Conservation (phyloP, 1,139 yeast species). For the Suhomyces bolitotheri region DNA sequence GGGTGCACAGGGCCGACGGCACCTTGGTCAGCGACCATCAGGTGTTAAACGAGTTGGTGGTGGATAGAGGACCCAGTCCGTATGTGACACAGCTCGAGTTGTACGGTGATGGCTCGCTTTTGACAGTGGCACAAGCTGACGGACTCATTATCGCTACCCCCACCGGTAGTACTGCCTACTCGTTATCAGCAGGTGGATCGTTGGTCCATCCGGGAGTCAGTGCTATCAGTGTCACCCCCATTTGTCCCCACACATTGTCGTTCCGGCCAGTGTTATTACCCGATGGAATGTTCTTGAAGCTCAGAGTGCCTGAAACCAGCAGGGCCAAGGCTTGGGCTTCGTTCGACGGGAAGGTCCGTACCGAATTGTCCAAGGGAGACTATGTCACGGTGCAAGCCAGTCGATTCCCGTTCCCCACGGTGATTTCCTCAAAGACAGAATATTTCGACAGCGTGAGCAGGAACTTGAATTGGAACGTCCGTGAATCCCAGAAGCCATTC, state of each 20-base stretch:
- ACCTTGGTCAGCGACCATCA: slow-evolving; percentile 69
- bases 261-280: slow-evolving; percentile 86
- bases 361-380: slow-evolving; percentile 70
- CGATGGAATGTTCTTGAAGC: slow-evolving; percentile 77
- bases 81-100: slow-evolving; percentile 80
- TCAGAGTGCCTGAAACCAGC: slow-evolving; percentile 67
- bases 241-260: slow-evolving; percentile 88
- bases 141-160: slow-evolving; percentile 89
- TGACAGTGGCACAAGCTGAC: slow-evolving; percentile 89
- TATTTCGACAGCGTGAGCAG: slow-evolving; percentile 82
- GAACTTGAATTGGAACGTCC: slow-evolving; percentile 81
- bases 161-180: slow-evolving; percentile 90
- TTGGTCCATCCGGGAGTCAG: slow-evolving; percentile 87
- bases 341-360: slow-evolving; percentile 80
- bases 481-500: slow-evolving; percentile 81
- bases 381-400: slow-evolving; percentile 77
- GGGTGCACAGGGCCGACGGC: slow-evolving; percentile 59
- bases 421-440: slow-evolving; percentile 70
- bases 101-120: slow-evolving; percentile 75
- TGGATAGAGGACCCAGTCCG: slow-evolving; percentile 88
- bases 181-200: slow-evolving; percentile 88
- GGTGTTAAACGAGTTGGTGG: slow-evolving; percentile 78
- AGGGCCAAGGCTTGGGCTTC: slow-evolving; percentile 89
- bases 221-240: slow-evolving; percentile 87
- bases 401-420: slow-evolving; percentile 85